Percentiles rank a stretch among this genome's conserved stretches.
phyloP scores from a whole-genome alignment of 345 rosid species.

The Brassica rapa region DNA sequence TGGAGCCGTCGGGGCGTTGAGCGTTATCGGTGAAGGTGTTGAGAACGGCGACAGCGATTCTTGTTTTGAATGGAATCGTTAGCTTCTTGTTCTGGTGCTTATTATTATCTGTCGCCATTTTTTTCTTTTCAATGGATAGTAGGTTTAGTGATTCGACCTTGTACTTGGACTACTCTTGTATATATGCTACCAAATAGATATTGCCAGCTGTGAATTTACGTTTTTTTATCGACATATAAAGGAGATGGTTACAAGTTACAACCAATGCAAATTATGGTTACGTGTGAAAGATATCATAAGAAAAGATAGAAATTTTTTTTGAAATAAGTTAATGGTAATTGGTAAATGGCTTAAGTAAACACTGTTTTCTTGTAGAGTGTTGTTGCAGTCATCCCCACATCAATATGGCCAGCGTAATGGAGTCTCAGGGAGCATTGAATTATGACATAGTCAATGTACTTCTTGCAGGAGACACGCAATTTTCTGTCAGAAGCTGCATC shows the following conservation, averaged over 20 bases:
- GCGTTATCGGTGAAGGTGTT: constrained; percentile 43
- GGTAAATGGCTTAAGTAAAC: not conserved
- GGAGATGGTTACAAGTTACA: constrained; percentile 2
- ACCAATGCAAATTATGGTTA: not conserved
- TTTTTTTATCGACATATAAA: not conserved
- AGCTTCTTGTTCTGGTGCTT: constrained; percentile 34
- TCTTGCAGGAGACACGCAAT: constrained; percentile 12
- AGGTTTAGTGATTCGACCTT: not conserved
- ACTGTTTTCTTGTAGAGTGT: not conserved
- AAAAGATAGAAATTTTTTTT: not conserved
- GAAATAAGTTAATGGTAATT: not conserved
- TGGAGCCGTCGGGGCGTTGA: constrained; percentile 57
- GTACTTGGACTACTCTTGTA: not conserved
- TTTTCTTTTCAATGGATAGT: not conserved
- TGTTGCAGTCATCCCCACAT: constrained; percentile 13
- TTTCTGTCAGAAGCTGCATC: constrained; percentile 16
- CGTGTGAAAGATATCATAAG: constrained; percentile 4
- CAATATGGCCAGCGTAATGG: constrained; percentile 16
- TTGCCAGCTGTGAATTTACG: constrained; percentile 20
- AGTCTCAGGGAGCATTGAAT: constrained; percentile 3
- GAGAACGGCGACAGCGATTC: constrained; percentile 48
- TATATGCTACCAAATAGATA: not conserved
- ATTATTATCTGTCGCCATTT: constrained; percentile 27
- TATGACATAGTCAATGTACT: constrained; percentile 15
- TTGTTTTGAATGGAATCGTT: constrained; percentile 61